Evolutionary conservation across 1,284 basidiomycete species (phyloP).

Genomic region (Athelia sp.): DNA sequence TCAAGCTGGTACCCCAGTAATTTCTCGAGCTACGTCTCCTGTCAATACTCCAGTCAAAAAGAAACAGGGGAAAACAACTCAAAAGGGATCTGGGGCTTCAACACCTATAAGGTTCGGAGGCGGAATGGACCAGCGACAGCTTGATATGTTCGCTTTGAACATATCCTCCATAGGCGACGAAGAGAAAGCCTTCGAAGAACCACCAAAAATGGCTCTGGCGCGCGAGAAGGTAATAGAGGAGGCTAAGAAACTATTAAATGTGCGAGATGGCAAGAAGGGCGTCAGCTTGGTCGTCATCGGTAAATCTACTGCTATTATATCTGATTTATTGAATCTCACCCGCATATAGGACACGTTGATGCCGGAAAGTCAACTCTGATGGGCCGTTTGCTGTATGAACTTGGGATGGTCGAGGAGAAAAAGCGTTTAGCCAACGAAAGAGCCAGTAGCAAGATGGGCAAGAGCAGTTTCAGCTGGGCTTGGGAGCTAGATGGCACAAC

Average conservation of each 20-base stretch:
- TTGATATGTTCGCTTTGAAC: conserved; percentile 77
- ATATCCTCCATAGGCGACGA: conserved; percentile 46
- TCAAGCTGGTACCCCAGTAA: neutral
- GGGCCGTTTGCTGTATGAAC: conserved; percentile 90
- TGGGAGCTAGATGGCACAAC: conserved; percentile 94
- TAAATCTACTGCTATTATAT: conserved; percentile 31
- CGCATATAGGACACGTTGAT: conserved; percentile 84
- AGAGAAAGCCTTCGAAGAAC: conserved; percentile 41
- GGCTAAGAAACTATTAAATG: conserved; percentile 53
- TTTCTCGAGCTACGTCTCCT: conserved; percentile 42
- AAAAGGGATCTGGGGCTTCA: conserved; percentile 31
- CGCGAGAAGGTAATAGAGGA: conserved; percentile 86
- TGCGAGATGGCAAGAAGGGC: conserved; percentile 56
- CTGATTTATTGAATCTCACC: conserved; percentile 2
- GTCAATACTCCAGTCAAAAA: conserved; percentile 32
- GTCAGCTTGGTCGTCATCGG: conserved; percentile 93
- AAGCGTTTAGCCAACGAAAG: conserved; percentile 83
- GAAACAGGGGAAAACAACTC: conserved; percentile 24
- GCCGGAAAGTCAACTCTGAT: conserved; percentile 98
- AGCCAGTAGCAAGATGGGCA: conserved; percentile 88
- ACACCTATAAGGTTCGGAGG: conserved; percentile 30
- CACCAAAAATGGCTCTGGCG: conserved; percentile 66
- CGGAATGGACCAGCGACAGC: conserved; percentile 43
- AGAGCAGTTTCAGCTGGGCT: conserved; percentile 95
- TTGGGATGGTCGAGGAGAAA: conserved; percentile 86